Conservation (phyloP, 768 basidiomycete species). For the Pholiota molesta region DNA sequence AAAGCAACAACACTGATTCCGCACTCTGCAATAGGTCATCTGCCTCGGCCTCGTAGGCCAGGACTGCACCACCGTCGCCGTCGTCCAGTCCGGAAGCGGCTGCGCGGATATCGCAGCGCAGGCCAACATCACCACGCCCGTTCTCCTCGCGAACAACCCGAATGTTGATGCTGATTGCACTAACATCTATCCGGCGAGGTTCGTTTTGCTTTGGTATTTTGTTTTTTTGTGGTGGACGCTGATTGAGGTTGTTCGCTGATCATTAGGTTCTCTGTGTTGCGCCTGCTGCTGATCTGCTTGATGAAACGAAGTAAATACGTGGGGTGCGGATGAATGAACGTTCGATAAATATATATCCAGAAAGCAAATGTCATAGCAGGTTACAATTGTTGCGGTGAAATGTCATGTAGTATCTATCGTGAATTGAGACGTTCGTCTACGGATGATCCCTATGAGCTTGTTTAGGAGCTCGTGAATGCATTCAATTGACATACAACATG, state of each 20-base stretch:
- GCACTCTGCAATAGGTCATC: slow-evolving; percentile 34
- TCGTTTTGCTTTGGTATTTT: slow-evolving; percentile 1
- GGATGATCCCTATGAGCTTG: no score
- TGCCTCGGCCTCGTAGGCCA: slow-evolving; percentile 55
- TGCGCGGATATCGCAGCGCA: no score
- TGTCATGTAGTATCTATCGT: no score
- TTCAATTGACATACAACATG: no score
- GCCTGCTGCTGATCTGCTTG: neutral
- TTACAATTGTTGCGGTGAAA: no score
- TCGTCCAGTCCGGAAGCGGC: no score
- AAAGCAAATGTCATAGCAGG: no score
- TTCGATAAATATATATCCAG: no score
- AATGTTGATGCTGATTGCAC: slow-evolving; percentile 53
- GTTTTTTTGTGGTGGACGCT: neutral
- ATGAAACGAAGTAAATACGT: neutral
- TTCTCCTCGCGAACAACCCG: slow-evolving; percentile 61
- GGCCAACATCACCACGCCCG: slow-evolving; percentile 43
- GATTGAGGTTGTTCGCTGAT: neutral
- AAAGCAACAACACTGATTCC: no score
- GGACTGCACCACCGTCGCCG: slow-evolving; percentile 5
- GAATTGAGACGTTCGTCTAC: no score
- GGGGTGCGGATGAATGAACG: no score
- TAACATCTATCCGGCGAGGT: slow-evolving; percentile 66
- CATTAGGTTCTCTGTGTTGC: slow-evolving; percentile 12
- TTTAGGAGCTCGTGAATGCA: no score